Evolutionary conservation across 2,329 filamentous ascomycete species (phyloP).

Genomic region (Trichophyton schoenleinii): DNA sequence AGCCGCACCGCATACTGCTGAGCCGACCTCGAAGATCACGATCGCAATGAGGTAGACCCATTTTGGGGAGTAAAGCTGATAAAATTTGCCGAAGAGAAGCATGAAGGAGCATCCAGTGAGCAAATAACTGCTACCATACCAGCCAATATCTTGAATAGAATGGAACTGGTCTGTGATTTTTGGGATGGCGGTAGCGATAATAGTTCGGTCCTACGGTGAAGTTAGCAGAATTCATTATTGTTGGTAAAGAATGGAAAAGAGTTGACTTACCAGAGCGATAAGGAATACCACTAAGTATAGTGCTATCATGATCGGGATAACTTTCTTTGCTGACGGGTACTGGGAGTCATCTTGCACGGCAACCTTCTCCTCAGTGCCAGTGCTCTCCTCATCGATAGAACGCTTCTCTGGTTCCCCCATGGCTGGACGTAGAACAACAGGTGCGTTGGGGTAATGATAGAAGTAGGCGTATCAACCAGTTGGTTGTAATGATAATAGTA

Average conservation of each 20-base stretch:
- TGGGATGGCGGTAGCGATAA: constrained; percentile 37
- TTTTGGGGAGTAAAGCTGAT: constrained; percentile 32
- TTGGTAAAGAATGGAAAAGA: not conserved
- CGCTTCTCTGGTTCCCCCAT: not conserved
- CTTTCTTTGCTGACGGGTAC: constrained; percentile 1
- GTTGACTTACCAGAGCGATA: constrained; percentile 7
- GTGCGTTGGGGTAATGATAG: not conserved
- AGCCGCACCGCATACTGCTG: constrained; percentile 26
- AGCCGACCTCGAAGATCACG: constrained; percentile 32
- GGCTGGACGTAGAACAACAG: not conserved
- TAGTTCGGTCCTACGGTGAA: constrained; percentile 26
- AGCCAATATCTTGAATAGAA: constrained; percentile 35
- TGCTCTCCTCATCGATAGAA: not conserved
- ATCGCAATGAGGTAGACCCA: constrained; percentile 29
- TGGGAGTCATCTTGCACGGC: not conserved
- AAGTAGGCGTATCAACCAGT: not conserved
- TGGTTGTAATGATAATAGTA: no score
- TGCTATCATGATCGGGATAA: constrained; percentile 7
- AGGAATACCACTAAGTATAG: constrained; percentile 8
- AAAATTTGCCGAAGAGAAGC: constrained; percentile 32
- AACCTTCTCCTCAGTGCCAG: not conserved
- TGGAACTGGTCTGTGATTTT: constrained; percentile 37
- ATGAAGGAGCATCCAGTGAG: constrained; percentile 33
- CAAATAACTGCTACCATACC: constrained; percentile 36
- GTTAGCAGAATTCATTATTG: not conserved